Conservation (phyloP, 495 filamentous ascomycete genomes). For the Immersiella caudata region DNA sequence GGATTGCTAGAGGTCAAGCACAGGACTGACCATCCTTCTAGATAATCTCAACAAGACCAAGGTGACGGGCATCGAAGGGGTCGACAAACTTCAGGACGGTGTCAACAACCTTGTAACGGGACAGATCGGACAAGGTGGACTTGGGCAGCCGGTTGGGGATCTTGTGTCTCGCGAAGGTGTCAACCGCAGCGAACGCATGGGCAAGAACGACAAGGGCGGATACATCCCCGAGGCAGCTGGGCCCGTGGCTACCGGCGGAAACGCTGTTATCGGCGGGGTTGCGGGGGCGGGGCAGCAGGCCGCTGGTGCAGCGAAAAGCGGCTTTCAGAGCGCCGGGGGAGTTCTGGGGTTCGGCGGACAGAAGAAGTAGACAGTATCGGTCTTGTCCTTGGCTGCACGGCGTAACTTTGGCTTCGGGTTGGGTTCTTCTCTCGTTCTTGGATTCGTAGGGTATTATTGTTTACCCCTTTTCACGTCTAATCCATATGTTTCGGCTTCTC, state of each 20-base stretch:
- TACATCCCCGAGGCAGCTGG: conserved; percentile 38
- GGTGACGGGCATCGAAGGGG: conserved; percentile 62
- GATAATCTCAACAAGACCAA: conserved; percentile 67
- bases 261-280: conserved; percentile 22
- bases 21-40: conserved; percentile 28
- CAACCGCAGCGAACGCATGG: conserved; percentile 63
- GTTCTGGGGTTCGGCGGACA: conserved; percentile 18
- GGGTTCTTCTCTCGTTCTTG: not conserved
- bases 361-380: conserved; percentile 8
- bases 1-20: not conserved
- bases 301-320: conserved; percentile 23
- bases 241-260: conserved; percentile 24
- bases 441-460: too few relatives aligned
- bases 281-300: conserved; percentile 25
- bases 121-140: conserved; percentile 65
- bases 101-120: conserved; percentile 59
- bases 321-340: conserved; percentile 23
- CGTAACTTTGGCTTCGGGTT: not conserved
- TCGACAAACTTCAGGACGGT: conserved; percentile 66
- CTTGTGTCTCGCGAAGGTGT: conserved; percentile 62
- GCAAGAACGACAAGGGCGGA: conserved; percentile 61
- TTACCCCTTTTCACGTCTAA: too few relatives aligned
- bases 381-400: not conserved
- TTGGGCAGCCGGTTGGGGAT: conserved; percentile 63
- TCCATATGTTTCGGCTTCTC: too few relatives aligned